Evolutionary conservation across 2,329 filamentous ascomycete genomes (phyloP).

Genomic region (Exophiala spinifera): DNA sequence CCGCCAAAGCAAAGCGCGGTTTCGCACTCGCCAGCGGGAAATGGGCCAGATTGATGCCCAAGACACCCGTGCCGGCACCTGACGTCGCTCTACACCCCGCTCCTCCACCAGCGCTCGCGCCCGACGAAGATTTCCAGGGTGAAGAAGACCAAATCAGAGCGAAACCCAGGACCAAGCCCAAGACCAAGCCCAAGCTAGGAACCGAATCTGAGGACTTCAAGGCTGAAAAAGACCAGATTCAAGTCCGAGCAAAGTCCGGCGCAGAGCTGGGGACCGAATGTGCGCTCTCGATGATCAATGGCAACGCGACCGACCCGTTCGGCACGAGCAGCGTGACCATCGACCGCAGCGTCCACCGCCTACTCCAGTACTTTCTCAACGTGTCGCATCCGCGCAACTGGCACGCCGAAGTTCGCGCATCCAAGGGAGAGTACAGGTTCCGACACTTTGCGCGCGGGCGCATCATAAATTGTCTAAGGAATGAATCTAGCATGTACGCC

Average conservation of each 20-base stretch:
- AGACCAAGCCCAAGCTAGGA: too few species aligned
- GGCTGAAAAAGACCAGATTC: too few species aligned
- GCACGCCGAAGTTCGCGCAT: not conserved
- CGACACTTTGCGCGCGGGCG: not conserved
- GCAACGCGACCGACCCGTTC: not conserved
- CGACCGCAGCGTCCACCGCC: not conserved
- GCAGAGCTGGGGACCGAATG: too few species aligned
- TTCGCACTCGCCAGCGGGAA: not conserved
- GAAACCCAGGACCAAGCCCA: too few species aligned
- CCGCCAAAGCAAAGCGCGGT: not conserved
- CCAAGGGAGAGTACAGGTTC: not conserved
- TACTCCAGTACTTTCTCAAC: not conserved
- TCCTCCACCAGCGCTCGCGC: too few species aligned
- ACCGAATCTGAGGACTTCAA: too few species aligned
- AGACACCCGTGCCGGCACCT: not conserved
- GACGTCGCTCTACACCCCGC: too few species aligned
- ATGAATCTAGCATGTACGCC: not conserved
- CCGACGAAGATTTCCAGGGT: too few species aligned
- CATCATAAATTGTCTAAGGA: not conserved
- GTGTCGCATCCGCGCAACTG: constrained; percentile 1
- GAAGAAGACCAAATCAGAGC: too few species aligned
- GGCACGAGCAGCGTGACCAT: not conserved
- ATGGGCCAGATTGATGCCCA: not conserved
- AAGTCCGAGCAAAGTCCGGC: too few species aligned
- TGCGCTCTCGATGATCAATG: not conserved